These are phyloP conservation scores for Moricandia moricandioides DNA, from an alignment of 345 rosid species.

Conservation along the genomic window DNA sequence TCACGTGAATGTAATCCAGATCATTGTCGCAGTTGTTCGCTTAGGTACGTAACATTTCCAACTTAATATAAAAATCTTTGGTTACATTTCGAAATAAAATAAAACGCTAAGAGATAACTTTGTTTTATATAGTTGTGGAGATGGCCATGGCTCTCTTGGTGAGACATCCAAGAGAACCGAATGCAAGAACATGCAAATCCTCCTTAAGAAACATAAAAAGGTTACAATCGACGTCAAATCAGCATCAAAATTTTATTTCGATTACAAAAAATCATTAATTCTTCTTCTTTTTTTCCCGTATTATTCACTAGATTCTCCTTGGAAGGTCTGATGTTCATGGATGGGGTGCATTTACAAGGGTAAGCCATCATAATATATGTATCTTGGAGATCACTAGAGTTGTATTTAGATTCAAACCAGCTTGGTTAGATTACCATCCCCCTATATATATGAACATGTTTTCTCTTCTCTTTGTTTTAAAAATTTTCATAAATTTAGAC, in stretches of 20 bases:
- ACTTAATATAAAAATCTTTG: neutral
- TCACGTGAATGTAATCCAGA: neutral
- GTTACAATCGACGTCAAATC: neutral
- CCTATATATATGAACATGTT: neutral
- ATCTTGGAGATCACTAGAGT: neutral
- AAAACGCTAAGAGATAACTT: neutral
- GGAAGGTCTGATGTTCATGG: neutral
- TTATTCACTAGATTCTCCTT: neutral
- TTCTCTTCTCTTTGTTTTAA: neutral
- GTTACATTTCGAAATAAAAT: neutral
- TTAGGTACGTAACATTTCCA: neutral
- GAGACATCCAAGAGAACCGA: neutral
- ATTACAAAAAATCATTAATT: neutral
- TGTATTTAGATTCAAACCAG: neutral
- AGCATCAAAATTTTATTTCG: neutral
- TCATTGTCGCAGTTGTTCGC: neutral
- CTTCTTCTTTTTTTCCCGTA: neutral
- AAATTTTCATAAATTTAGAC: neutral
- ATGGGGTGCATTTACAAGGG: neutral
- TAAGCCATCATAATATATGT: neutral
- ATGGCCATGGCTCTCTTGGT: neutral
- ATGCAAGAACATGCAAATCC: neutral
- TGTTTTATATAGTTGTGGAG: neutral
- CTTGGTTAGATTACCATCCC: neutral
- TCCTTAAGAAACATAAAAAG: neutral